Conservation (phyloP, 495 filamentous ascomycete species). For the Neurospora intermedia region DNA sequence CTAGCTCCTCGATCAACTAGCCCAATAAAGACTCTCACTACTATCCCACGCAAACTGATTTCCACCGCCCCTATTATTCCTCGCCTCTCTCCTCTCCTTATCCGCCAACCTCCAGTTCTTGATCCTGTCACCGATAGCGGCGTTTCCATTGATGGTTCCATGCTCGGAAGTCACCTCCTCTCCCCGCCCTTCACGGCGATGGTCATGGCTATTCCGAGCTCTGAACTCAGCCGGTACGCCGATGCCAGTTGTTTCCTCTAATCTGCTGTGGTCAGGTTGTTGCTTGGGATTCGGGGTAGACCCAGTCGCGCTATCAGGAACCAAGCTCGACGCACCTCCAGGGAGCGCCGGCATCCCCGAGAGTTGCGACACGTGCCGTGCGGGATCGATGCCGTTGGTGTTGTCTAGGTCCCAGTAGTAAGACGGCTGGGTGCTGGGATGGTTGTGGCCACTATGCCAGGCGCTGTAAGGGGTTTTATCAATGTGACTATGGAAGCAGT, state of each 20-base stretch:
- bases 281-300: background rate
- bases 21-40: background rate
- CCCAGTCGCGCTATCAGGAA: background rate
- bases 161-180: background rate
- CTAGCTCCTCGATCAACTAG: background rate
- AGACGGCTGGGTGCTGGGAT: background rate
- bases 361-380: background rate
- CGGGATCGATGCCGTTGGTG: background rate
- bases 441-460: background rate
- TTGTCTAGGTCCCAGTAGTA: background rate
- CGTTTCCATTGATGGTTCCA: background rate
- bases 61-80: background rate
- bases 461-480: background rate
- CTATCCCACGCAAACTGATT: background rate
- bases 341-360: background rate
- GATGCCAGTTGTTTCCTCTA: background rate
- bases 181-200: background rate
- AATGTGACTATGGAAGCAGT: background rate
- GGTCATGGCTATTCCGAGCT: background rate
- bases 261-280: background rate
- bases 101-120: background rate
- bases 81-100: background rate
- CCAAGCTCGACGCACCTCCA: background rate
- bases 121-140: background rate
- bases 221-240: background rate